phyloP scores from a whole-genome alignment of 2,329 filamentous ascomycete genomes.

The Xylariaceae sp. region DNA sequence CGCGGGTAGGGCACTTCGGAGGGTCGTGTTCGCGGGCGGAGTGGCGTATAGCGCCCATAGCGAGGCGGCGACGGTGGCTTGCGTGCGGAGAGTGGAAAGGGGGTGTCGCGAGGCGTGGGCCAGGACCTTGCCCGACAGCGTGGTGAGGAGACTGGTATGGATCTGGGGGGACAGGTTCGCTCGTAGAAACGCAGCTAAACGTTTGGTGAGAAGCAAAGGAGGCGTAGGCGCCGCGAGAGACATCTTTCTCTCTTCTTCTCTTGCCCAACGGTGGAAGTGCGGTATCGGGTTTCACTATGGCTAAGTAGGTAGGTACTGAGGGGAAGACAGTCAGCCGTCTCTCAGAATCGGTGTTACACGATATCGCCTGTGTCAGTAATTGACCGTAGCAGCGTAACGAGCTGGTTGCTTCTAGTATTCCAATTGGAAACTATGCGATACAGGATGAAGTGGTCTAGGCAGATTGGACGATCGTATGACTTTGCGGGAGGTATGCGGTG shows the following conservation, averaged over 20 bases:
- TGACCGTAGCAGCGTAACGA: no score
- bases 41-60: conserved; percentile 54
- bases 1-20: conserved; percentile 38
- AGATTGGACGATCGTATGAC: no score
- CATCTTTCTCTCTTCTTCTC: conserved; percentile 13
- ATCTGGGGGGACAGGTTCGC: conserved; percentile 52
- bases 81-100: conserved; percentile 53
- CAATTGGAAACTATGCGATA: no score
- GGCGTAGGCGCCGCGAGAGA: conserved; percentile 38
- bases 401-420: no score
- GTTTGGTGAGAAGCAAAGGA: conserved; percentile 60
- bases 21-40: conserved; percentile 34
- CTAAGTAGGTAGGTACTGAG: neutral
- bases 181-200: conserved; percentile 56
- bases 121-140: conserved; percentile 57
- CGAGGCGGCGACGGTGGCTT: conserved; percentile 59
- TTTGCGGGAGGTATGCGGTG: no score
- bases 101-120: conserved; percentile 54
- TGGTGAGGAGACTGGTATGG: conserved; percentile 55
- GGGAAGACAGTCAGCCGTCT: neutral
- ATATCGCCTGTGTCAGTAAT: no score
- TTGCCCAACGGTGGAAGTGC: neutral
- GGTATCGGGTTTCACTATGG: neutral
- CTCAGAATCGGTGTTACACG: no score
- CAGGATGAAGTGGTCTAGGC: no score